Evolutionary conservation across 345 rosid genomes (phyloP).

Genomic region (Populus nigra): DNA sequence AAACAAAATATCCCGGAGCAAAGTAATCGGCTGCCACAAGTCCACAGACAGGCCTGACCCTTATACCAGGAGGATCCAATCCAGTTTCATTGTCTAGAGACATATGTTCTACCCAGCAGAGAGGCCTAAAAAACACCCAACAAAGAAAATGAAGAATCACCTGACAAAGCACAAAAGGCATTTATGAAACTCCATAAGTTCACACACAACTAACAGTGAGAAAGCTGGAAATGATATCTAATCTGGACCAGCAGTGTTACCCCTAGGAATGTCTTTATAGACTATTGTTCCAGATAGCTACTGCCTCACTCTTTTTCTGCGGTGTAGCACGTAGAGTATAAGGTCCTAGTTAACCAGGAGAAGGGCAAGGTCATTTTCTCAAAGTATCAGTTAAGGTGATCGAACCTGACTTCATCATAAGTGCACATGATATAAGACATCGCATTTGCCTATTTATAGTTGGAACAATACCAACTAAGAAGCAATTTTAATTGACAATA

Average conservation of each 20-base stretch:
- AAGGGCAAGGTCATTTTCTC: background rate
- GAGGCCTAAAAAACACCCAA: slow-evolving; percentile 53
- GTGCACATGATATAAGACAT: no score
- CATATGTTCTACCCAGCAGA: slow-evolving; percentile 97
- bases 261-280: background rate
- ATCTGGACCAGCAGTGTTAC: background rate
- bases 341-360: background rate
- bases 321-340: background rate
- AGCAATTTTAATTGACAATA: background rate
- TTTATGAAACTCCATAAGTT: slow-evolving; percentile 5
- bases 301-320: background rate
- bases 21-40: slow-evolving; percentile 98
- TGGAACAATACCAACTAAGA: background rate
- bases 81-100: slow-evolving; percentile 95
- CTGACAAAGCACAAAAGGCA: slow-evolving; percentile 1
- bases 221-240: slow-evolving; percentile 8
- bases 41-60: slow-evolving; percentile 82
- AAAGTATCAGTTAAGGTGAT: background rate
- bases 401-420: background rate
- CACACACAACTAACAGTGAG: background rate
- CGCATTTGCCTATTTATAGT: background rate
- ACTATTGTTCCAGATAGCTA: background rate
- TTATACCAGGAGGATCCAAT: slow-evolving; percentile 78
- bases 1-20: slow-evolving; percentile 91
- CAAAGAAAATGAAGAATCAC: slow-evolving; percentile 7